Percentiles rank a stretch among this genome's conserved stretches.
These are phyloP conservation scores for Ogataea wickerhamii DNA, from an alignment of 805 yeast species.

Conservation along the genomic window DNA sequence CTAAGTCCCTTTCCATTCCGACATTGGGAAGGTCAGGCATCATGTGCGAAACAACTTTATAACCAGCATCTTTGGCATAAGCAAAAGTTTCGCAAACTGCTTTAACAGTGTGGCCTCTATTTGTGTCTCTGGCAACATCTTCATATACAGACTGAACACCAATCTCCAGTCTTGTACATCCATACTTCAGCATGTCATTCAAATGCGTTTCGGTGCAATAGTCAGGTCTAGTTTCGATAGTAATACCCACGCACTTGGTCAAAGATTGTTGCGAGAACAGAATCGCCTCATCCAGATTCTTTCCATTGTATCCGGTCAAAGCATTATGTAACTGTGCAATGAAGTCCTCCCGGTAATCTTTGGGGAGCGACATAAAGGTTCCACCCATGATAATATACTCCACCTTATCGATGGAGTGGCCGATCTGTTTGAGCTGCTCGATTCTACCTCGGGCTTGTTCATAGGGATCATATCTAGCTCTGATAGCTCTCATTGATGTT, in stretches of 20 bases:
- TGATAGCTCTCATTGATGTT: constrained; percentile 97
- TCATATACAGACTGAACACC: constrained; percentile 98
- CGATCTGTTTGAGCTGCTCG: constrained; percentile 91
- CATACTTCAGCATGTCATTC: constrained; percentile 92
- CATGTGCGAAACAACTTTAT: constrained; percentile 97
- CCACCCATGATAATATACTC: constrained; percentile 99
- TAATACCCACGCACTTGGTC: constrained; percentile 97
- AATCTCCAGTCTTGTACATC: constrained; percentile 93
- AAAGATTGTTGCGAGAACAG: constrained; percentile 86
- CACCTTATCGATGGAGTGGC: constrained; percentile 95
- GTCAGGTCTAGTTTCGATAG: constrained; percentile 97
- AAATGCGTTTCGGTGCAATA: constrained; percentile 95
- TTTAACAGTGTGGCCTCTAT: constrained; percentile 95
- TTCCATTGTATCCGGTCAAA: constrained; percentile 85
- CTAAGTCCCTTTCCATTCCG: constrained; percentile 96
- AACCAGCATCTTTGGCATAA: constrained; percentile 96
- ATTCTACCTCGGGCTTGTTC: constrained; percentile 98
- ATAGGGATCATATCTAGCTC: constrained; percentile 97
- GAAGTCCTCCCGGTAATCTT: constrained; percentile 84
- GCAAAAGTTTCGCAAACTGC: constrained; percentile 95
- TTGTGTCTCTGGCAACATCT: constrained; percentile 97
- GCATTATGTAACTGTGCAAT: constrained; percentile 93
- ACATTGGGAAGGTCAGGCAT: constrained; percentile 99
- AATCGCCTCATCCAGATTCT: constrained; percentile 86
- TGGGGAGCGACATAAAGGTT: constrained; percentile 92